Base-by-base conservation (phyloP, 1,139 yeast species). In the Suhomyces bribrorum region DNA sequence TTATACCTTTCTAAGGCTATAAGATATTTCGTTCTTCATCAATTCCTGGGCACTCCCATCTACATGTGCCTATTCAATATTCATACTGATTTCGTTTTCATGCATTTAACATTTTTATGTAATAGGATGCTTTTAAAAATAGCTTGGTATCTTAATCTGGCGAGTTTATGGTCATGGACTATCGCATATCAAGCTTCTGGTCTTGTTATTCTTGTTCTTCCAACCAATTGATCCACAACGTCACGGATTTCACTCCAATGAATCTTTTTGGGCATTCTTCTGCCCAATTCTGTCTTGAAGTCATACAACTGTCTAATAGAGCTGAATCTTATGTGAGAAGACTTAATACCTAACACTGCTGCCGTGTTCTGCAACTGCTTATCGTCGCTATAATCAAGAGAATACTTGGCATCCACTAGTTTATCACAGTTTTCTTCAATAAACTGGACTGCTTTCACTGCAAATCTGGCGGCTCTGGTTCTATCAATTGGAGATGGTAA, bases 191-290 rank as follows among this genome's bases (percentile, higher is more conserved):
- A 8, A 8, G 23, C 23, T 8, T 8, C 16, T n/a, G 39, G 30
- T 15, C 20, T 35, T 13, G 31, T 29, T 16, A 40, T 33, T 30
- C 40, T 34, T 17, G 68, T 75, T 68, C 96, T 78, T 36, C 96
- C 96, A 31, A 85, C 95, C 60, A 90, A 73, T 61, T 82, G 83
- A 66, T 89, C 96, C 42, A 95, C 87, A 56, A 86, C 77, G 37
- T 81, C 83, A 57, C 95, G 77, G 41, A 83, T 68, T 31, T 70
- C 72, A 38, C 74, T 70, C 98, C 98, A 92, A 63, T 86, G 88
- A 33, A 89, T 83, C 47, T 74, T 72, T 72, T 86, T 89, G 48
- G 97, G 96, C 79, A 92, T 83, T 71, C 98, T 84, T 61, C 70
- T 79, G 18, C 67, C 72, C 36, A 85, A 64, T 51, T 86, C 88